phyloP scores from a whole-genome alignment of 179 eudicot genomes.

The Gypsophila paniculata region DNA sequence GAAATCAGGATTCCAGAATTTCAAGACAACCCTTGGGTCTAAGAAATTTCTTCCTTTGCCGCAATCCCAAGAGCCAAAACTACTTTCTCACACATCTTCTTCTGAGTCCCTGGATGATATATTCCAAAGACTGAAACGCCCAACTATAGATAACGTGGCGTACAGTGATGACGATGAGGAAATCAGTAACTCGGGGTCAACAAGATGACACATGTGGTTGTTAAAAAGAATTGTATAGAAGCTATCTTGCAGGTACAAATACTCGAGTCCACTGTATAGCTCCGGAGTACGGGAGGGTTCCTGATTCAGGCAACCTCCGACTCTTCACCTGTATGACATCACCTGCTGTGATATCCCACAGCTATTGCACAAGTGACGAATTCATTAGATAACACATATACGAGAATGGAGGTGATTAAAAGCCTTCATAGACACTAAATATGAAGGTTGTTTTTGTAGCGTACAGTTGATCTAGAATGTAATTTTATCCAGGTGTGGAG shows the following conservation, averaged over 20 bases:
- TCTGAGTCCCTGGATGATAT: conserved; percentile 80
- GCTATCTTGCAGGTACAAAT: conserved; percentile 15
- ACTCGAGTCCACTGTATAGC: conserved; percentile 32
- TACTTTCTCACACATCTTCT: conserved; percentile 50
- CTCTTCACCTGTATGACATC: neutral
- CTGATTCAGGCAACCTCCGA: neutral
- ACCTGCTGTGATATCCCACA: neutral
- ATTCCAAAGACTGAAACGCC: conserved; percentile 74
- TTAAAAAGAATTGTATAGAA: conserved; percentile 21
- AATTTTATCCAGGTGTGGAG: neutral
- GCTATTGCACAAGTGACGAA: conserved; percentile 16
- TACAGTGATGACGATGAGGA: conserved; percentile 41
- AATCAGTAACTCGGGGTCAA: conserved; percentile 24
- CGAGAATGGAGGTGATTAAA: conserved; percentile 14
- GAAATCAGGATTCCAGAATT: conserved; percentile 64
- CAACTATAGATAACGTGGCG: conserved; percentile 38
- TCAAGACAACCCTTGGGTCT: conserved; percentile 64
- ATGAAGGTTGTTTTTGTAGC: conserved; percentile 17
- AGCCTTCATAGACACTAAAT: conserved; percentile 8
- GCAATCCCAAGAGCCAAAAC: conserved; percentile 42
- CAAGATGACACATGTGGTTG: conserved; percentile 21
- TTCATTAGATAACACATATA: conserved; percentile 15
- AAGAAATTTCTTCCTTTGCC: conserved; percentile 61
- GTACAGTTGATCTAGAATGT: conserved; percentile 1
- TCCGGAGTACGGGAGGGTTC: conserved; percentile 14